Base-by-base conservation (phyloP, 2,329 filamentous ascomycete species). In the Hymenoscyphus linearis region DNA sequence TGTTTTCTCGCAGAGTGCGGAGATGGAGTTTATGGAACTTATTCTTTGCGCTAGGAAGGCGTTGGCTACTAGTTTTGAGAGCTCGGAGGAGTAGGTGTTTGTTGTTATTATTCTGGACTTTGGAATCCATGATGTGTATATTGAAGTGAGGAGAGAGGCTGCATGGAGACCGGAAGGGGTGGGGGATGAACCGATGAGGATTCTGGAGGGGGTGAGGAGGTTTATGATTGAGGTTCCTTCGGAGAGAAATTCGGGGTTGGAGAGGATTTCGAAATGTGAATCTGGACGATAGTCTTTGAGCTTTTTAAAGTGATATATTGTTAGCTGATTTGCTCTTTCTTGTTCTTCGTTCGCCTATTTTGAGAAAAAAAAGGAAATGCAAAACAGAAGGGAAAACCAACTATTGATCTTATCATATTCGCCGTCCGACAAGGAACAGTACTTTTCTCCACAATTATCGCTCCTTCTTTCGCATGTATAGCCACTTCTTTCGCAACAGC, bases 41-140 rank as follows among this genome's bases (percentile, higher is more conserved):
- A 93, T 89, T 57, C 89, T 82, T 76, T 93, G 90, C 1, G 90
- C 90, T 9, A 93, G 80, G 82, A 93, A 86, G 2, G 88, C 87
- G 74, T 93, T 93, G 61, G 89, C 87, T 0, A 88, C 89, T 0
- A 93, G 81, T 76, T 93, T 93, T 59, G 88, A 81, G 25, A 93
- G 80, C 74, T 93, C 90, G 0, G 89, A 90, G 0, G 88, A 91
- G 83, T 86, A 92, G 0, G 88, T 79, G 67, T 91, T 89, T 69
- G 87, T 88, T 27, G 84, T 87, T 58, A 92, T 76, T 70, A 93
- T 91, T 63, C 83, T 82, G 22, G 81, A 76, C 18, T 79, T 77
- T 2, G 86, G 82, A 9, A 93, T 85, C 90, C 90, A 93, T 40
- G 82, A 77, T 1, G 82, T 81, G 70, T 93, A 93, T 22, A 93